A percentile compares a stretch with the other conserved stretches of the same genome.
These are phyloP conservation scores for Graphiopsis chlorocephala DNA, from an alignment of 2,329 filamentous ascomycete species.

Conservation along the genomic window DNA sequence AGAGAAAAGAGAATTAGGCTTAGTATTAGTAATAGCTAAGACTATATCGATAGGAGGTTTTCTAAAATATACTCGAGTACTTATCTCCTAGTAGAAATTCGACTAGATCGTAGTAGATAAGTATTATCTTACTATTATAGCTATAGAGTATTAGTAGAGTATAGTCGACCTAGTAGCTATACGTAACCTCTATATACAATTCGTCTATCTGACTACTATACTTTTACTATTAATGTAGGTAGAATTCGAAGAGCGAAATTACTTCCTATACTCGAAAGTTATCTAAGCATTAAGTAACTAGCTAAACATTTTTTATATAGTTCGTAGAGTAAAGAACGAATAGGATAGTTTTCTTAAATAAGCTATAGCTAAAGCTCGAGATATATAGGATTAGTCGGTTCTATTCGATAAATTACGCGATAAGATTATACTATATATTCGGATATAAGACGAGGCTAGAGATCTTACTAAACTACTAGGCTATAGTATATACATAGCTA, in stretches of 20 bases:
- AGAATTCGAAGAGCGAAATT: slow-evolving; percentile 1
- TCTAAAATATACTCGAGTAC: neutral
- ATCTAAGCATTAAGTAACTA: neutral
- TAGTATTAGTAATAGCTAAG: neutral
- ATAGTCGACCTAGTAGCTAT: neutral
- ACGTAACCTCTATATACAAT: neutral
- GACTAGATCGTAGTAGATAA: slow-evolving; percentile 1
- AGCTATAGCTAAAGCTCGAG: neutral
- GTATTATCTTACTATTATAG: neutral
- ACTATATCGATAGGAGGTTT: neutral
- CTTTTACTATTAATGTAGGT: neutral
- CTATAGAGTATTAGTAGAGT: neutral
- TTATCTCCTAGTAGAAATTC: neutral
- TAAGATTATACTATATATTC: too few species aligned
- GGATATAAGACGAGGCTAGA: too few species aligned
- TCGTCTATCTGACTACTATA: slow-evolving; percentile 13
- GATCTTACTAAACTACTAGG: too few species aligned
- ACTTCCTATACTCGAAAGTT: neutral
- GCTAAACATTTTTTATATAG: slow-evolving; percentile 9
- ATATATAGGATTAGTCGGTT: neutral
- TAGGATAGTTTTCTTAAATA: slow-evolving; percentile 8
- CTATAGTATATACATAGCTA: too few species aligned
- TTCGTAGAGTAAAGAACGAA: neutral
- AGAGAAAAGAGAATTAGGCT: neutral
- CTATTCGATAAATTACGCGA: too few species aligned